Conservation (phyloP, 352 stramenopile species). For the Phytophthora macrochlamydospora region DNA sequence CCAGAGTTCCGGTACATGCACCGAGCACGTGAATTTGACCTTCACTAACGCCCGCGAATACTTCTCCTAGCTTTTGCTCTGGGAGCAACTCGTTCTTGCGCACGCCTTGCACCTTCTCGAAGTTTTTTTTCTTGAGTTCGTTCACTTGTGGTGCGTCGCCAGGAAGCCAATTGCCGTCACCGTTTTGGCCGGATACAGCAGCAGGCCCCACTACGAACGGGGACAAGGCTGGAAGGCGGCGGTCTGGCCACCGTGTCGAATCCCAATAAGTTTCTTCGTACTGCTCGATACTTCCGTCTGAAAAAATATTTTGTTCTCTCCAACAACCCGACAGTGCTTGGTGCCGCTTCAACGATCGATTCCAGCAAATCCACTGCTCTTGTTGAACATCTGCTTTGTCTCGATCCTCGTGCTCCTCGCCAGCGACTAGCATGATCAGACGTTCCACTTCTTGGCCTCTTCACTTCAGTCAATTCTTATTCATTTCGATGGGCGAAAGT, state of each 20-base stretch:
- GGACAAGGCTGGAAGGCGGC: neutral
- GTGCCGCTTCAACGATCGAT: no score
- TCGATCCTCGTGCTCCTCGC: no score
- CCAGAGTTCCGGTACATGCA: slow-evolving; percentile 19
- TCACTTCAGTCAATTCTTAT: neutral
- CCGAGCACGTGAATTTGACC: neutral
- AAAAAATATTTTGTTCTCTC: no score
- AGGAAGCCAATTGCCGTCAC: neutral
- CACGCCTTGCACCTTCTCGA: neutral
- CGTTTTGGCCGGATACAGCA: neutral
- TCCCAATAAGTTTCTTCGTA: neutral
- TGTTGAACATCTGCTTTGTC: no score
- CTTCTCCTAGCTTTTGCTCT: neutral
- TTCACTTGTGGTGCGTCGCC: neutral
- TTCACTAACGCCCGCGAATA: neutral
- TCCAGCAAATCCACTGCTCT: no score
- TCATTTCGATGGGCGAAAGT: neutral
- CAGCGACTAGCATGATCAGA: no score
- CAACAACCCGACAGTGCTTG: no score
- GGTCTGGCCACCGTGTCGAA: neutral
- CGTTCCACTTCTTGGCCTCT: neutral
- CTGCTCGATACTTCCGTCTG: no score
- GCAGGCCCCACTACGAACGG: neutral
- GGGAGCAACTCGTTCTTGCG: neutral
- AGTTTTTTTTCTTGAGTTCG: neutral